Percentiles rank a stretch among this genome's conserved stretches.
Evolutionary conservation across 2,329 filamentous ascomycete species (phyloP).

Genomic region (Botrytis porri): DNA sequence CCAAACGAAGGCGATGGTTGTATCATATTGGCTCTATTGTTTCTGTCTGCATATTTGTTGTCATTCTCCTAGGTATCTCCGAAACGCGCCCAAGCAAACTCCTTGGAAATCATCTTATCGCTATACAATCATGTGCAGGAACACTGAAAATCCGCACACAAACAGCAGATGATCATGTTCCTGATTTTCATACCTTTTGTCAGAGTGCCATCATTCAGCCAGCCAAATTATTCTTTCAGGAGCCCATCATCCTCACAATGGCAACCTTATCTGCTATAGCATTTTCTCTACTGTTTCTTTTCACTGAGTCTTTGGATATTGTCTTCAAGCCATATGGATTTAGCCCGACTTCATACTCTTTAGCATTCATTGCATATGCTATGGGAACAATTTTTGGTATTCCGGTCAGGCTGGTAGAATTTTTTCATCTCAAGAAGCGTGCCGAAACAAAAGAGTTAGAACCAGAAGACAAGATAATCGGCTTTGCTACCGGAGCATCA

Average conservation of each 20-base stretch:
- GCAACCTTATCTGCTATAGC: slow-evolving; percentile 44
- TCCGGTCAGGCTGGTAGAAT: slow-evolving; percentile 45
- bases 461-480: slow-evolving; percentile 48
- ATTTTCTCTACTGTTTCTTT: slow-evolving; percentile 49
- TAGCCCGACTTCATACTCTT: slow-evolving; percentile 37
- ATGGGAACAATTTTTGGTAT: slow-evolving; percentile 44
- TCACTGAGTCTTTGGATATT: slow-evolving; percentile 44
- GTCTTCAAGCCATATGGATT: slow-evolving; percentile 43
- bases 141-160: slow-evolving; percentile 32
- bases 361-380: slow-evolving; percentile 43
- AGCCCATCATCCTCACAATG: slow-evolving; percentile 46
- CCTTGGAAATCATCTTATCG: slow-evolving; percentile 39
- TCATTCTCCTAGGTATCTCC: slow-evolving; percentile 41
- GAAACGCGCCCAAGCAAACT: slow-evolving; percentile 47
- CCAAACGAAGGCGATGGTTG: slow-evolving; percentile 43
- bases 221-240: slow-evolving; percentile 44
- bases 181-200: slow-evolving; percentile 40
- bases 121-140: slow-evolving; percentile 26
- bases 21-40: slow-evolving; percentile 43
- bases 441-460: slow-evolving; percentile 18
- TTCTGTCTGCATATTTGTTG: slow-evolving; percentile 38
- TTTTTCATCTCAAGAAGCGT: slow-evolving; percentile 34
- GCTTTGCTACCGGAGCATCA: slow-evolving; percentile 47
- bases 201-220: slow-evolving; percentile 44
- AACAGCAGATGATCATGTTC: slow-evolving; percentile 42